These are phyloP conservation scores for Pseudofabraea citricarpa DNA, from an alignment of 2,329 filamentous ascomycete genomes.

Conservation along the genomic window DNA sequence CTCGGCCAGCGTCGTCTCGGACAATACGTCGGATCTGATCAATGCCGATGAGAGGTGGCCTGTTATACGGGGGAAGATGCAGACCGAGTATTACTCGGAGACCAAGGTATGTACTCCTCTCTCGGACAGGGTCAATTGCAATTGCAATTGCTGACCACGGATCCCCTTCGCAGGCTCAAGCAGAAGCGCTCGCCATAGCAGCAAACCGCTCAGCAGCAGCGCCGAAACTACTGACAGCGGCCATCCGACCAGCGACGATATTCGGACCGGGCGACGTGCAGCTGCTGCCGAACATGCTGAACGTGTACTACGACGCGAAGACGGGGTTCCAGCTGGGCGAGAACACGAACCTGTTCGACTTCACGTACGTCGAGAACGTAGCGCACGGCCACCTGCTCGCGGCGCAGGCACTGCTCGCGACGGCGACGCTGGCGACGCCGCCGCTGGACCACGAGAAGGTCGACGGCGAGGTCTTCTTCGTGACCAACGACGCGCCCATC, in stretches of 20 bases:
- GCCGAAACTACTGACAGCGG: constrained; percentile 64
- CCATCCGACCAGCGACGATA: constrained; percentile 83
- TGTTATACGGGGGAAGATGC: constrained; percentile 63
- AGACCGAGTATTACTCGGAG: constrained; percentile 81
- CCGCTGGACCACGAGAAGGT: constrained; percentile 70
- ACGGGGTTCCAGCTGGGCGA: constrained; percentile 77
- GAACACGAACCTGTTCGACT: constrained; percentile 67
- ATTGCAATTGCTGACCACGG: constrained; percentile 23
- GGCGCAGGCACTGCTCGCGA: constrained; percentile 43
- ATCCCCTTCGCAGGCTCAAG: constrained; percentile 50
- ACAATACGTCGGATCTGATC: constrained; percentile 72
- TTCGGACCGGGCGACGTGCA: constrained; percentile 87
- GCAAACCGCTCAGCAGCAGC: constrained; percentile 58
- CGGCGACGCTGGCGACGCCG: constrained; percentile 34
- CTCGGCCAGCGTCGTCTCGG: constrained; percentile 80
- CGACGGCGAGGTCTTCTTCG: constrained; percentile 83
- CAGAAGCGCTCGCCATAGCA: constrained; percentile 74
- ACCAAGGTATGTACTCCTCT: constrained; percentile 52
- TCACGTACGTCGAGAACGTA: constrained; percentile 64
- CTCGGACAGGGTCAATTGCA: background rate
- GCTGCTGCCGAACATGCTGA: constrained; percentile 67
- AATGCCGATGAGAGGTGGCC: constrained; percentile 85
- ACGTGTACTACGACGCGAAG: constrained; percentile 62
- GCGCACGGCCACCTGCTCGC: constrained; percentile 82
- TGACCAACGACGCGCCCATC: constrained; percentile 83